Evolutionary conservation across 2,329 filamentous ascomycete genomes (phyloP), one percentile per base, ranked within the genome.

Genomic region (Fusarium dimerum): DNA sequence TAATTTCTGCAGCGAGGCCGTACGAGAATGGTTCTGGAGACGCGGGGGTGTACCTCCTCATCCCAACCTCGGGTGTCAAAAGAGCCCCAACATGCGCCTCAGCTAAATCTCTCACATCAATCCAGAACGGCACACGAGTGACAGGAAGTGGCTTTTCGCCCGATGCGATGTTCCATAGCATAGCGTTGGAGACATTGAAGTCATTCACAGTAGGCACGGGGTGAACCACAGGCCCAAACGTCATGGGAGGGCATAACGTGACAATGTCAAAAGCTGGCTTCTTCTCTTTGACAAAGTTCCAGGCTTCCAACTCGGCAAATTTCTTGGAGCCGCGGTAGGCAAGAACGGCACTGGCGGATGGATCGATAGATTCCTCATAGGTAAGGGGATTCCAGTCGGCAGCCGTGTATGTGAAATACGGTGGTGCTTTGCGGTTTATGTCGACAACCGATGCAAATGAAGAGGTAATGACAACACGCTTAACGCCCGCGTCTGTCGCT

Each of bases 361-460:
- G 13, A 17, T 41, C 12, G 2, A 17, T 5, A 11, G 3, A 18
- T 8, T 41, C 16, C 9, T 82, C 73, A 12, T 71, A 70, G 0
- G 78, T 83, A 17, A 83, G 72, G 0, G 80, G 80, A 59, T 83
- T 83, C 82, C 82, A 85, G 60, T 84, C 79, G 2, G 70, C 66
- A 49, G 78, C 80, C 0, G 75, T 77, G 64, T 84, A 84, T 2
- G 70, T 26, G 20, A 26, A 26, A 26, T 26, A 26, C 20, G 20
- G 20, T 26, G 20, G 20, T 26, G 20, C 20, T 26, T 26, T 26
- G 20, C 20, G 20, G 20, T 41, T 41, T 11, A n/a, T 17, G 9
- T 41, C 20, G 3, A 41, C 12, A n/a, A 41, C 16, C 8, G 40
- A n/a, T n/a, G 40, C 12, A 41, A 41, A 41, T 11, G 40, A 41